Evolutionary conservation across 192 early-diverging fungal genomes (phyloP).

Genomic region (Coemansia sp.): DNA sequence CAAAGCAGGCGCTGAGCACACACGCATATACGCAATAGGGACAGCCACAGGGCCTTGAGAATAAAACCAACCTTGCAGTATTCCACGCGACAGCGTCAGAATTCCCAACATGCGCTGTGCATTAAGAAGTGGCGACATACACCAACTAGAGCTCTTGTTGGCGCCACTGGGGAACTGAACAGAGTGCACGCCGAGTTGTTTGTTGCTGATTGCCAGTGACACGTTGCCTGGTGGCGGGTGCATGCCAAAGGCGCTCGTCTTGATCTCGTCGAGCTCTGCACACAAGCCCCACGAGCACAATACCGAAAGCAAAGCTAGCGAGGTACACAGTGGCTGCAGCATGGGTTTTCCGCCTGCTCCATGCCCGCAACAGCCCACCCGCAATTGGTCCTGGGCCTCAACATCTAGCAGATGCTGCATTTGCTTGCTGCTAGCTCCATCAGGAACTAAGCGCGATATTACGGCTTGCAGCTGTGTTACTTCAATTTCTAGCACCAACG

Average conservation of each 20-base stretch:
- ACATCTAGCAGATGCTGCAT: conserved; percentile 16
- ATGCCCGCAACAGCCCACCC: neutral
- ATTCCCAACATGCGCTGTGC: conserved; percentile 51
- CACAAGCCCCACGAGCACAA: conserved; percentile 48
- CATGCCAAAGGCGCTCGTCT: conserved; percentile 34
- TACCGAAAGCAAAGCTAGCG: conserved; percentile 35
- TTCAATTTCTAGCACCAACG: conserved; percentile 34
- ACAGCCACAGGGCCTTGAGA: neutral
- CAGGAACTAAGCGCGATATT: conserved; percentile 15
- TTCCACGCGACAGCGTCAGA: conserved; percentile 32
- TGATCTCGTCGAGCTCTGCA: conserved; percentile 28
- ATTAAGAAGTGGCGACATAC: conserved; percentile 49
- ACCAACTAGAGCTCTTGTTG: conserved; percentile 31
- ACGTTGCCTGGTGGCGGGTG: conserved; percentile 17
- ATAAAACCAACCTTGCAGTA: conserved; percentile 32
- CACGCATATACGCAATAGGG: neutral
- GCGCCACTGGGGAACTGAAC: conserved; percentile 26
- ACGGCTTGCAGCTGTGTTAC: conserved; percentile 26
- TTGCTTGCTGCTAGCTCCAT: conserved; percentile 16
- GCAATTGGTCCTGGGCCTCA: neutral
- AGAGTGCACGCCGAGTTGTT: conserved; percentile 12
- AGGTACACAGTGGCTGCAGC: conserved; percentile 16
- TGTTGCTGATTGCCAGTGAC: conserved; percentile 29
- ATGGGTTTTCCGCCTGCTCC: neutral
- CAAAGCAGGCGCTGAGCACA: neutral